These are phyloP conservation scores for Mycena sp. DNA, from an alignment of 1,284 basidiomycete genomes.

Conservation along the genomic window DNA sequence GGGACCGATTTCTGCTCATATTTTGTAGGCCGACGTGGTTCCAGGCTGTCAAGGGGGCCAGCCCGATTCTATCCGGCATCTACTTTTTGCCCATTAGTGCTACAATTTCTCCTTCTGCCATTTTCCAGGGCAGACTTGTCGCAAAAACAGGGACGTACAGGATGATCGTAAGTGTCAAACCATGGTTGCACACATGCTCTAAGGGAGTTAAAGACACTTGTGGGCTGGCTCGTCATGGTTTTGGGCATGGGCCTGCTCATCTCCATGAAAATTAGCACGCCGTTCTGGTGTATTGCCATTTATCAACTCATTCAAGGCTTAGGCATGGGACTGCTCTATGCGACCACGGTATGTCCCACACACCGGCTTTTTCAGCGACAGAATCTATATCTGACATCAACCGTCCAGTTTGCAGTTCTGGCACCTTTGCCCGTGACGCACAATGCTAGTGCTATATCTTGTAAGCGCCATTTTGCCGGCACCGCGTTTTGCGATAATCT, in stretches of 20 bases:
- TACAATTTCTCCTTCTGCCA: conserved; percentile 39
- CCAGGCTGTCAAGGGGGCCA: conserved; percentile 51
- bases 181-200: too few relatives aligned
- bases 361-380: background rate
- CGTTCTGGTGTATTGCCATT: conserved; percentile 28
- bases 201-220: too few relatives aligned
- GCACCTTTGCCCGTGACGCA: conserved; percentile 40
- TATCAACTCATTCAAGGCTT: conserved; percentile 30
- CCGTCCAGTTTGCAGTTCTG: conserved; percentile 43
- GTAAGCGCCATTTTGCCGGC: conserved; percentile 5
- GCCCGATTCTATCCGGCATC: conserved; percentile 51
- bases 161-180: conserved; percentile 22
- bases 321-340: conserved; percentile 32
- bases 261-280: conserved; percentile 30
- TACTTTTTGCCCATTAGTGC: conserved; percentile 47
- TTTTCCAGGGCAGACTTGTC: conserved; percentile 42
- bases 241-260: conserved; percentile 37
- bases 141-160: conserved; percentile 42
- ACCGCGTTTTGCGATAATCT: background rate
- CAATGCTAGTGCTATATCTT: conserved; percentile 40
- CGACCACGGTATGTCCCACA: conserved; percentile 21
- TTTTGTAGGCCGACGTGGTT: conserved; percentile 47
- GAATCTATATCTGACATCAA: background rate
- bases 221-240: conserved; percentile 41
- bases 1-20: background rate